phyloP scores from a whole-genome alignment of 441 rosid species.

The Brassica hybrid region DNA sequence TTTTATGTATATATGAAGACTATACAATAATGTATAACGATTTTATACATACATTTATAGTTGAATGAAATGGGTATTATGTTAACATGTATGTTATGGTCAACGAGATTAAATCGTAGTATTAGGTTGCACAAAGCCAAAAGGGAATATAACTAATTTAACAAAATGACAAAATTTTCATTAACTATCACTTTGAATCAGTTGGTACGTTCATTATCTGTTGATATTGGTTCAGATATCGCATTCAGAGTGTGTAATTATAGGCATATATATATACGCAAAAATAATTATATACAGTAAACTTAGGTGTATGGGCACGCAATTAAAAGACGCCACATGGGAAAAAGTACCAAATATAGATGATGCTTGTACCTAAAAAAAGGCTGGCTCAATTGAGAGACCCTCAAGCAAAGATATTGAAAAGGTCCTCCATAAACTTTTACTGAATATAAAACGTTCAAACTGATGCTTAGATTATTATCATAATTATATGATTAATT shows the following conservation, averaged over 20 bases:
- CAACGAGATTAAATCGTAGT: conserved; percentile 16
- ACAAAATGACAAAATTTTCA: conserved; percentile 18
- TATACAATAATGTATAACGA: background rate
- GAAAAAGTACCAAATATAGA: conserved; percentile 26
- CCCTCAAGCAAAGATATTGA: conserved; percentile 36
- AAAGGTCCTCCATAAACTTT: background rate
- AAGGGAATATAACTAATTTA: conserved; percentile 1
- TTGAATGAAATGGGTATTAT: background rate
- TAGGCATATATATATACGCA: conserved; percentile 19
- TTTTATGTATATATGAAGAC: background rate
- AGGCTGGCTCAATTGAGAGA: conserved; percentile 34
- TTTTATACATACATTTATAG: background rate
- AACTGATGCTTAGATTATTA: conserved; percentile 32
- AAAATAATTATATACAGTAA: conserved; percentile 16
- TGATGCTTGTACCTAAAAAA: conserved; percentile 21
- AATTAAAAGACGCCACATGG: conserved; percentile 36
- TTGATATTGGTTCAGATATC: conserved; percentile 41
- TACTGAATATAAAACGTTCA: conserved; percentile 10
- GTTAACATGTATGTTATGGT: background rate
- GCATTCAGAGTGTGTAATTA: conserved; percentile 36
- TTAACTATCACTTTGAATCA: conserved; percentile 25
- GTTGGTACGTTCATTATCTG: conserved; percentile 38
- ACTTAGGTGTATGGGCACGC: conserved; percentile 21
- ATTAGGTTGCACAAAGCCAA: conserved; percentile 27
- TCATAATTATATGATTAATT: conserved; percentile 18